These are phyloP conservation scores for Colletotrichum sp. DNA, from an alignment of 2,329 filamentous ascomycete genomes.

Conservation along the genomic window DNA sequence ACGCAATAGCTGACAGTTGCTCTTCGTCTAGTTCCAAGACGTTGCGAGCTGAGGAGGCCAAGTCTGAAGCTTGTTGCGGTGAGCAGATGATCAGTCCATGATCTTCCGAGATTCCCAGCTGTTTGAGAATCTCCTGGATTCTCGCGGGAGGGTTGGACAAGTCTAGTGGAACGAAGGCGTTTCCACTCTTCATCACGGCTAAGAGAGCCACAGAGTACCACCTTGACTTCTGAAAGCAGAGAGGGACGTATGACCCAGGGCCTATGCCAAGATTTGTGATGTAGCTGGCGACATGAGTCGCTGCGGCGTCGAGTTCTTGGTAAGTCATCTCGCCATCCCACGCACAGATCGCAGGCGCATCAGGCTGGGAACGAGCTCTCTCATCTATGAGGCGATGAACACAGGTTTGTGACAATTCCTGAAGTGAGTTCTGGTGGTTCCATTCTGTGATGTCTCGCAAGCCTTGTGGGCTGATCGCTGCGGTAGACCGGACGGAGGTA, in stretches of 20 bases:
- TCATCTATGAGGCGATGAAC: slow-evolving; percentile 27
- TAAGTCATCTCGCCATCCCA: slow-evolving; percentile 21
- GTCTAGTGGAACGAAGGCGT: slow-evolving; percentile 34
- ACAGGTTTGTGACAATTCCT: neutral
- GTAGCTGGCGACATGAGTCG: neutral
- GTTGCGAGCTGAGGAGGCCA: neutral
- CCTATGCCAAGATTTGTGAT: slow-evolving; percentile 22
- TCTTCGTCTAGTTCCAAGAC: neutral
- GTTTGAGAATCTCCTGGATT: neutral
- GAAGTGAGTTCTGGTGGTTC: neutral
- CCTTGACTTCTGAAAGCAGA: slow-evolving; percentile 33
- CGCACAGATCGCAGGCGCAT: slow-evolving; percentile 23
- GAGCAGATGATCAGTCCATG: neutral
- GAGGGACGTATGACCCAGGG: slow-evolving; percentile 23
- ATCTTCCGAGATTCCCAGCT: neutral
- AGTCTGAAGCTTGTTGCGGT: neutral
- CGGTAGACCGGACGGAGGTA: neutral
- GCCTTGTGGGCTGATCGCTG: neutral
- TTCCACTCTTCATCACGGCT: slow-evolving; percentile 35
- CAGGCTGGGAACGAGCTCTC: slow-evolving; percentile 1
- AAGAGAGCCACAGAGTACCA: slow-evolving; percentile 31
- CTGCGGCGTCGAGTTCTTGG: neutral
- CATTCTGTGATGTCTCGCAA: neutral
- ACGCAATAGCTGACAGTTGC: neutral
- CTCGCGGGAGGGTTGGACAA: neutral